Conservation (phyloP, 495 filamentous ascomycete genomes). For the Pyrenopolyporus hunteri region DNA sequence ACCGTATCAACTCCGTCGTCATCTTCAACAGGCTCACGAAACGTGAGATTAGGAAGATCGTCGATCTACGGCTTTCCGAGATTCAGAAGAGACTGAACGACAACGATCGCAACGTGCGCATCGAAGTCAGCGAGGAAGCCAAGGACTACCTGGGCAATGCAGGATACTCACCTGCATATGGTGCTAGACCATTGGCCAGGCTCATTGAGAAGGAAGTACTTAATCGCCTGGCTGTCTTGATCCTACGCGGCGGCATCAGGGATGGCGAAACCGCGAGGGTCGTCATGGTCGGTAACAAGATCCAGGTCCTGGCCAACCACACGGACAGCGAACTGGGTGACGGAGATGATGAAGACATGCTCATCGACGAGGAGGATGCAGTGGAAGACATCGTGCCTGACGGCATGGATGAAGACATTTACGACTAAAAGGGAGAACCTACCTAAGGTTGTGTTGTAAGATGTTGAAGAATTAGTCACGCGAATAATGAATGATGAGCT, state of each 20-base stretch:
- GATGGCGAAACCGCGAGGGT: slow-evolving; percentile 86
- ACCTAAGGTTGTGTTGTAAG: not conserved
- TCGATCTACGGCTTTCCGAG: slow-evolving; percentile 85
- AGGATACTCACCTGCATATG: slow-evolving; percentile 93
- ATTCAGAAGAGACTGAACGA: slow-evolving; percentile 84
- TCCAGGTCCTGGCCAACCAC: slow-evolving; percentile 85
- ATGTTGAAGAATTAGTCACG: slow-evolving; percentile 11
- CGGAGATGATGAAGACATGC: slow-evolving; percentile 70
- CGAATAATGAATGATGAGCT: slow-evolving; percentile 13
- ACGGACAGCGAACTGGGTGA: slow-evolving; percentile 58
- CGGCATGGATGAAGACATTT: slow-evolving; percentile 77
- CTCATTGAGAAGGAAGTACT: slow-evolving; percentile 96
- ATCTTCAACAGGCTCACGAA: slow-evolving; percentile 97
- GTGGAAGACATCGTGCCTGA: slow-evolving; percentile 70
- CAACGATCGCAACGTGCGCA: slow-evolving; percentile 81
- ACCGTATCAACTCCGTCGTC: slow-evolving; percentile 91
- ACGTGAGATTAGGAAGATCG: slow-evolving; percentile 90
- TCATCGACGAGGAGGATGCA: slow-evolving; percentile 71
- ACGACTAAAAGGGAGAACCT: slow-evolving; percentile 53
- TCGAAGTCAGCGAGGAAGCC: slow-evolving; percentile 78
- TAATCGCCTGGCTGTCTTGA: slow-evolving; percentile 87
- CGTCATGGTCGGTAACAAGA: slow-evolving; percentile 71
- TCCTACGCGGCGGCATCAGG: slow-evolving; percentile 79
- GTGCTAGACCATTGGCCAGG: slow-evolving; percentile 83
- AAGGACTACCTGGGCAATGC: slow-evolving; percentile 87